Conservation (phyloP, 1,284 basidiomycete genomes). For the Ustilago nuda region DNA sequence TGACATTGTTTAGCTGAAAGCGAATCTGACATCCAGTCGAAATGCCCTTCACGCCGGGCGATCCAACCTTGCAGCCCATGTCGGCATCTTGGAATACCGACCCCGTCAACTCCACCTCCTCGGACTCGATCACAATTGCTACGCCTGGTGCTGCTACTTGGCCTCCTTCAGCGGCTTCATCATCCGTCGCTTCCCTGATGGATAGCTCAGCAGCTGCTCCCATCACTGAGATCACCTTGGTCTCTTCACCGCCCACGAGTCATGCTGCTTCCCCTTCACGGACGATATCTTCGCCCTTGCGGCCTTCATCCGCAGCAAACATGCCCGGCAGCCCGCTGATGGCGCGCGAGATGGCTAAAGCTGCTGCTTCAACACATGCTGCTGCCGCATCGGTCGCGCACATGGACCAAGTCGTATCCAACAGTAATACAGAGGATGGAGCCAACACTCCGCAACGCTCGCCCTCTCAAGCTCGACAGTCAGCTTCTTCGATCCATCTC, state of each 20-base stretch:
- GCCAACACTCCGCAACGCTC: slow-evolving; percentile 9
- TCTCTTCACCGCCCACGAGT: slow-evolving; percentile 34
- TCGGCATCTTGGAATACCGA: slow-evolving; percentile 19
- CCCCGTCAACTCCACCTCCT: neutral
- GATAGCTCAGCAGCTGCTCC: slow-evolving; percentile 26
- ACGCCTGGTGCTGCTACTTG: slow-evolving; percentile 22
- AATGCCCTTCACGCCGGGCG: slow-evolving; percentile 24
- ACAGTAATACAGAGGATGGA: slow-evolving; percentile 29
- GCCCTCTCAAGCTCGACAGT: slow-evolving; percentile 2
- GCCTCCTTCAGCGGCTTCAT: slow-evolving; percentile 31
- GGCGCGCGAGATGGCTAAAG: neutral
- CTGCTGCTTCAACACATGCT: neutral
- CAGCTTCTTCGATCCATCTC: neutral
- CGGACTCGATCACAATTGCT: neutral
- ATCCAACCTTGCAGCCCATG: slow-evolving; percentile 12
- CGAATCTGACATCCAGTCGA: neutral
- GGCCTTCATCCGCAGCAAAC: slow-evolving; percentile 20
- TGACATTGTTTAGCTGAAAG: neutral
- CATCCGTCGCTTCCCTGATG: slow-evolving; percentile 16
- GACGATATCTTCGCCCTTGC: slow-evolving; percentile 16
- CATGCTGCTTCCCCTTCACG: slow-evolving; percentile 28
- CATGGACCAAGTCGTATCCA: slow-evolving; percentile 15
- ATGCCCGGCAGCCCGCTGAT: slow-evolving; percentile 4
- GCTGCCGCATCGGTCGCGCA: neutral
- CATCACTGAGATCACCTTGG: slow-evolving; percentile 32